Conservation (phyloP, 352 stramenopile species). For the Saprolegnia parasitica region DNA sequence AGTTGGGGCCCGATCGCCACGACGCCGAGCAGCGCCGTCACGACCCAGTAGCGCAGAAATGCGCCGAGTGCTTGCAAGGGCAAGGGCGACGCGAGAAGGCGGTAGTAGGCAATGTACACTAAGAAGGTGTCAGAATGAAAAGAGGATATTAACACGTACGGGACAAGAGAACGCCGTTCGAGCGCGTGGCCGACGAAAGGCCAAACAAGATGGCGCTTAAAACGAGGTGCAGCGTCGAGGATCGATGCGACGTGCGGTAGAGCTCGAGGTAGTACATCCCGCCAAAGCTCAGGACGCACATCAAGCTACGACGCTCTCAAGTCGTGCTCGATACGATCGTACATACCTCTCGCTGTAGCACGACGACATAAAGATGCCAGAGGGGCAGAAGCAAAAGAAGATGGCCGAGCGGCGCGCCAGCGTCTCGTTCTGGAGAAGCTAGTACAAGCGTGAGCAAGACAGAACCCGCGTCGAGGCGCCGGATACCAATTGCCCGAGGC, state of each 20-base stretch:
- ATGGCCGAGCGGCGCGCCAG: conserved; percentile 57
- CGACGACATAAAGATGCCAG: conserved; percentile 78
- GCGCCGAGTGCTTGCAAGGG: conserved; percentile 27
- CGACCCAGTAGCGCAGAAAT: conserved; percentile 57
- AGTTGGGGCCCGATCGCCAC: conserved; percentile 62
- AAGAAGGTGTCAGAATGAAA: not conserved
- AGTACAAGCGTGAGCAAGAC: not conserved
- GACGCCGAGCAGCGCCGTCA: conserved; percentile 53
- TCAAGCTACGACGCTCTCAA: conserved; percentile 38
- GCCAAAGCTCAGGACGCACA: conserved; percentile 72
- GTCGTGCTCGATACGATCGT: not conserved
- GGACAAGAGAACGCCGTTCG: conserved; percentile 72
- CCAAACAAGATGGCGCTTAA: conserved; percentile 54
- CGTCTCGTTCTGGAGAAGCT: conserved; percentile 45
- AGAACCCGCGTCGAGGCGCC: not conserved
- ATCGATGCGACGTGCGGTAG: conserved; percentile 32
- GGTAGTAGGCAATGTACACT: conserved; percentile 78
- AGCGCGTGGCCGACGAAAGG: conserved; percentile 57
- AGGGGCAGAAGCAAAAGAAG: conserved; percentile 70
- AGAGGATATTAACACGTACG: conserved; percentile 39
- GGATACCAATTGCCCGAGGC: conserved; percentile 42
- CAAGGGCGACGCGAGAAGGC: conserved; percentile 48
- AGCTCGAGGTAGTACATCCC: conserved; percentile 63
- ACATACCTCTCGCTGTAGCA: conserved; percentile 72
- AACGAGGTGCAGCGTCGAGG: conserved; percentile 33